A percentile compares a stretch with the other conserved stretches of the same genome.
These are phyloP conservation scores for Fusarium praegraminearum DNA, from an alignment of 2,329 filamentous ascomycete genomes.

Conservation along the genomic window DNA sequence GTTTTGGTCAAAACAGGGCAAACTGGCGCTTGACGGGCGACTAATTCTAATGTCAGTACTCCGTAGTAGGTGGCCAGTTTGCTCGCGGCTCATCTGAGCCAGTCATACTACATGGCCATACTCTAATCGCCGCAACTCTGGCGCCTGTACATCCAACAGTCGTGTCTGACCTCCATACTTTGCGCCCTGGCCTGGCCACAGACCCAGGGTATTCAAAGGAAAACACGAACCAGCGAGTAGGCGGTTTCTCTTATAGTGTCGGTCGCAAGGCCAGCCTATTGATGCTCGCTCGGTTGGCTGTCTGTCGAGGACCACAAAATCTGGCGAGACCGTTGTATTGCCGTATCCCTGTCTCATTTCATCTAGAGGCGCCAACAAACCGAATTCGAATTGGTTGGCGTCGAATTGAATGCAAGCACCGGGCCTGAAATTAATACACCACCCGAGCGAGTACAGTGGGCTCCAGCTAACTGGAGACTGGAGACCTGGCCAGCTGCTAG, in stretches of 20 bases:
- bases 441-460: constrained; percentile 21
- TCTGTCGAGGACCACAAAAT: constrained; percentile 36
- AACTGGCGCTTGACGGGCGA: constrained; percentile 17
- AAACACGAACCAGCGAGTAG: background rate
- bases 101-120: constrained; percentile 39
- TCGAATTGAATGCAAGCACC: constrained; percentile 36
- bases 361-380: constrained; percentile 33
- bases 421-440: constrained; percentile 45
- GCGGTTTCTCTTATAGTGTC: background rate
- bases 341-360: constrained; percentile 46
- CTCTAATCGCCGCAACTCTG: constrained; percentile 29
- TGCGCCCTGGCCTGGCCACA: background rate
- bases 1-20: background rate
- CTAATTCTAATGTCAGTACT: background rate
- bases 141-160: constrained; percentile 31
- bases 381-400: constrained; percentile 27
- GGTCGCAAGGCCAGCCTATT: constrained; percentile 18
- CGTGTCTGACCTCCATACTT: constrained; percentile 11
- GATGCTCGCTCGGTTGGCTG: constrained; percentile 30
- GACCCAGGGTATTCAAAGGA: constrained; percentile 2
- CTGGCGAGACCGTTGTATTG: constrained; percentile 34
- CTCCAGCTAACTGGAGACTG: background rate
- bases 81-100: constrained; percentile 28
- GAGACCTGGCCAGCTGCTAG: background rate
- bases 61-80: background rate